These are phyloP conservation scores for Podospora bellae-mahoneyi DNA, from an alignment of 495 filamentous ascomycete species.

Conservation along the genomic window DNA sequence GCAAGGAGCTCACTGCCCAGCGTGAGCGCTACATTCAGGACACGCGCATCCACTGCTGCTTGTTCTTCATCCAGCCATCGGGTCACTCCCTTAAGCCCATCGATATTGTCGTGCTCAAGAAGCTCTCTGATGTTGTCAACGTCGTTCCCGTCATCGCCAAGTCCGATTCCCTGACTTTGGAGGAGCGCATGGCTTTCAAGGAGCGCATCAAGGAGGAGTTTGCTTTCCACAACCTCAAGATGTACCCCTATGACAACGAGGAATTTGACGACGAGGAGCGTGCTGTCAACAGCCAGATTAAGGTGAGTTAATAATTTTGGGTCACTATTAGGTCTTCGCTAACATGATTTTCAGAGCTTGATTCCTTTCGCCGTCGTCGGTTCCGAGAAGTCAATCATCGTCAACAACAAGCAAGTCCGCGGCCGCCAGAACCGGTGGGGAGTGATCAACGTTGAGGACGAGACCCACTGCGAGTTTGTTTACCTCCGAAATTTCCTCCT, in stretches of 20 bases:
- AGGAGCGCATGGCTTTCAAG: slow-evolving; percentile 95
- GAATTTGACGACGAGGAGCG: slow-evolving; percentile 97
- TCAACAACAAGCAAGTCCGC: slow-evolving; percentile 96
- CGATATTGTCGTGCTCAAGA: slow-evolving; percentile 98
- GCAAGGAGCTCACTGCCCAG: slow-evolving; percentile 99
- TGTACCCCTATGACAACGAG: slow-evolving; percentile 99
- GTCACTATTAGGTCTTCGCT: slow-evolving; percentile 8
- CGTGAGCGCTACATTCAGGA: slow-evolving; percentile 99
- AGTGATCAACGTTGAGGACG: slow-evolving; percentile 98
- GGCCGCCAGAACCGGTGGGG: slow-evolving; percentile 99
- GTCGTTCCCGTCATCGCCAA: slow-evolving; percentile 99
- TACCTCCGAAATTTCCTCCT: slow-evolving; percentile 97
- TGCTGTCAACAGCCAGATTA: slow-evolving; percentile 89
- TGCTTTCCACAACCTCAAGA: slow-evolving; percentile 98
- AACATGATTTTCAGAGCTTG: slow-evolving; percentile 59
- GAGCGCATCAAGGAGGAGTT: slow-evolving; percentile 99
- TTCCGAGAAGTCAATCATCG: slow-evolving; percentile 94
- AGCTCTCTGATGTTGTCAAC: slow-evolving; percentile 98
- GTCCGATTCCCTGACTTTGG: slow-evolving; percentile 91
- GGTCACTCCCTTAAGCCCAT: slow-evolving; percentile 98
- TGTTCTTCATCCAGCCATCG: slow-evolving; percentile 99
- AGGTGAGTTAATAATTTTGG: slow-evolving; percentile 54
- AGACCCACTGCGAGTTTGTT: slow-evolving; percentile 99
- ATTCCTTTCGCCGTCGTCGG: slow-evolving; percentile 98
- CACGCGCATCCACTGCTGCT: slow-evolving; percentile 97